Conservation (phyloP, 257 asterid species). For the Solanum lignicaule region DNA sequence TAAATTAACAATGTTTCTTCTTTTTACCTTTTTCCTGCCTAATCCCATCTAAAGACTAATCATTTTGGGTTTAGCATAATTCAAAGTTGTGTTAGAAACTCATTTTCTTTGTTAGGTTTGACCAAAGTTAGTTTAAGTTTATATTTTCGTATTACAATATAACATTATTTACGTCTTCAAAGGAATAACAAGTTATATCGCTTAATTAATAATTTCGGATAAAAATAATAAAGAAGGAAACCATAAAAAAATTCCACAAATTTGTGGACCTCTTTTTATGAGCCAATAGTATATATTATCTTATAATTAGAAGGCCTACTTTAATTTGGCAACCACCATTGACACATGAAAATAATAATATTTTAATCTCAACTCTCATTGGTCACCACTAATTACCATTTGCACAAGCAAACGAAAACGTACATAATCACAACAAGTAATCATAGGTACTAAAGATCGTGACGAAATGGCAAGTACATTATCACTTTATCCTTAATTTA, state of each 20-base stretch:
- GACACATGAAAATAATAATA: not conserved
- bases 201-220: not conserved
- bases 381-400: not conserved
- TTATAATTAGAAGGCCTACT: not conserved
- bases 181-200: no score
- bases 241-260: not conserved
- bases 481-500: no score
- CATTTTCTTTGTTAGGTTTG: not conserved
- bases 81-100: not conserved
- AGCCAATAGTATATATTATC: not conserved
- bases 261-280: not conserved
- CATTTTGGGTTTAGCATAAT: not conserved
- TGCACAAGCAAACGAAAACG: not conserved
- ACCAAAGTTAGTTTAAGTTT: not conserved
- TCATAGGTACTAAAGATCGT: not conserved
- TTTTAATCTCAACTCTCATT: not conserved
- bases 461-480: rapidly evolving
- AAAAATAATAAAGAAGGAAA: not conserved
- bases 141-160: no score
- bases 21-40: slow-evolving; percentile 14
- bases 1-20: not conserved
- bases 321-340: not conserved
- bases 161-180: no score
- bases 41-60: slow-evolving; percentile 6
- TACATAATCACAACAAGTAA: not conserved